Evolutionary conservation across 2,329 filamentous ascomycete genomes (phyloP).

Genomic region (Graphilbum ipis-grandicollis): DNA sequence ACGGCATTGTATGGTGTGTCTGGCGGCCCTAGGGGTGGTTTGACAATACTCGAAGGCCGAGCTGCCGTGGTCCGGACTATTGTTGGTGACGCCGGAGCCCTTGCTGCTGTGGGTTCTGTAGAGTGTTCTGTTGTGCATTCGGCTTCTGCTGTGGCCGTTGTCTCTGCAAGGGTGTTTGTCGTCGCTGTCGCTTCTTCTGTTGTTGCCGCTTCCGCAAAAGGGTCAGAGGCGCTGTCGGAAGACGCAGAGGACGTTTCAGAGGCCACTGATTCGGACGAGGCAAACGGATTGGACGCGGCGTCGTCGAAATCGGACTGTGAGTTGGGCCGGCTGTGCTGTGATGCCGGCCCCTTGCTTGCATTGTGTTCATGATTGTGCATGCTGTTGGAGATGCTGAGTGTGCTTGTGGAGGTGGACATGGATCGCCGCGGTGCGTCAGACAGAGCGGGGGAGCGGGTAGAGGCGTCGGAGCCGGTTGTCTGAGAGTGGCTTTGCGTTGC

Average conservation of each 20-base stretch:
- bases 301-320: background rate
- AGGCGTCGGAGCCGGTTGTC: background rate
- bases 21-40: background rate
- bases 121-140: too few species aligned
- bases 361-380: background rate
- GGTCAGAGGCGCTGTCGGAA: too few species aligned
- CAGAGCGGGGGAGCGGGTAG: background rate
- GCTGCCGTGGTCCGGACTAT: background rate
- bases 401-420: slow-evolving; percentile 1
- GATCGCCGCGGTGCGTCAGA: background rate
- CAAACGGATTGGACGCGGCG: background rate
- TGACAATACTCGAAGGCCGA: background rate
- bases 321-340: background rate
- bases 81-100: background rate
- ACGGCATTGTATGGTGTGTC: background rate
- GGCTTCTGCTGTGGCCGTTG: too few species aligned
- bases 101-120: background rate
- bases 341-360: background rate
- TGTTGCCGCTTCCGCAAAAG: too few species aligned
- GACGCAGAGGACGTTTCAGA: background rate
- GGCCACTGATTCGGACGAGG: background rate
- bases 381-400: background rate
- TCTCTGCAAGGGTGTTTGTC: too few species aligned
- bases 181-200: too few species aligned
- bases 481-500: background rate